Conservation (phyloP, 75 land plant genomes). For the Gnetum montanum region DNA sequence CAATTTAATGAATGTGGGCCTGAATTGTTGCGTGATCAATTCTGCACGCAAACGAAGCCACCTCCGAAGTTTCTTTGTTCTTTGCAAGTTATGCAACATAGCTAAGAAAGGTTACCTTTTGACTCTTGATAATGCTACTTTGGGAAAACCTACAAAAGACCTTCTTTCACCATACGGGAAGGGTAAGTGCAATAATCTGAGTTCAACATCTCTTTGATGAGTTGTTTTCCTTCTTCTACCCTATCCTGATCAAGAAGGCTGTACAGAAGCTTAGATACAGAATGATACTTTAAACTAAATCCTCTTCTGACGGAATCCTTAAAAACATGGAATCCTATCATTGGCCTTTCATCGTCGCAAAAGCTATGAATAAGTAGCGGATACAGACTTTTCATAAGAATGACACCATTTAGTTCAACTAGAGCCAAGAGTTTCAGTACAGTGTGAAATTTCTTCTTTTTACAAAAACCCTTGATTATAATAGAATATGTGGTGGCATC, state of each 20-base stretch:
- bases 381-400: conserved; percentile 22
- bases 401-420: conserved; percentile 17
- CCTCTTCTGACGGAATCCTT: conserved; percentile 27
- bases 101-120: too few relatives aligned
- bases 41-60: too few relatives aligned
- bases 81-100: too few relatives aligned
- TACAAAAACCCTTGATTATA: conserved; percentile 54
- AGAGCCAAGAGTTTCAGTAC: conserved; percentile 33
- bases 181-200: too few relatives aligned
- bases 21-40: too few relatives aligned
- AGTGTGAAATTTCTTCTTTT: conserved; percentile 23
- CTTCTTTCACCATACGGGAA: too few relatives aligned
- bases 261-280: conserved; percentile 22
- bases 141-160: too few relatives aligned
- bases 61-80: too few relatives aligned
- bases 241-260: conserved; percentile 11
- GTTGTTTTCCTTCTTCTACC: conserved; percentile 3
- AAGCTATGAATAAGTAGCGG: conserved; percentile 26
- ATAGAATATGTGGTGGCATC: conserved; percentile 41
- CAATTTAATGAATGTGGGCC: too few relatives aligned
- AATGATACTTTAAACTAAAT: conserved; percentile 11
- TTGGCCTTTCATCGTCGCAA: conserved; percentile 17
- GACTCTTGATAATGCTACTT: too few relatives aligned
- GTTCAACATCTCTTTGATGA: conserved; percentile 13
- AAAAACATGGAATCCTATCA: conserved; percentile 30